Evolutionary conservation across 176 grass and related monocot species (phyloP).

Genomic region (Triticum dicoccoides): DNA sequence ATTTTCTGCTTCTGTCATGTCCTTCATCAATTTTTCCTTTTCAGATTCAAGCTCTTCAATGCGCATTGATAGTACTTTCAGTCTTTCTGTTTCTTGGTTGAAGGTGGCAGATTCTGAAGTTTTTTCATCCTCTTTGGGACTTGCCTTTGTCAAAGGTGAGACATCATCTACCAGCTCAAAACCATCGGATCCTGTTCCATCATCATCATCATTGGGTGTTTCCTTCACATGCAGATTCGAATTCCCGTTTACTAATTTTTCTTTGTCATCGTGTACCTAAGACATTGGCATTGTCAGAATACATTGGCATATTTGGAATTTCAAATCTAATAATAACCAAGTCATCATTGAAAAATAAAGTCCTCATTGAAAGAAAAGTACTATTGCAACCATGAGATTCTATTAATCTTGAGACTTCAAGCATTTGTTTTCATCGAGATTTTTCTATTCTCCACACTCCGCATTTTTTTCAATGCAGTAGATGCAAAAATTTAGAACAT

Average conservation of each 20-base stretch:
- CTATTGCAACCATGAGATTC: background rate
- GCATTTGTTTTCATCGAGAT: background rate
- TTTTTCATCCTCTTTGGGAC: slow-evolving; percentile 28
- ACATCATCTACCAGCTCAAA: slow-evolving; percentile 61
- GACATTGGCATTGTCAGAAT: slow-evolving; percentile 16
- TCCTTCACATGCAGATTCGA: slow-evolving; percentile 43
- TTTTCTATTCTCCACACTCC: background rate
- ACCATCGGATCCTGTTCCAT: slow-evolving; percentile 68
- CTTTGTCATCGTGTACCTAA: slow-evolving; percentile 51
- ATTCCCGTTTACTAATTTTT: slow-evolving; percentile 34
- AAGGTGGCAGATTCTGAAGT: slow-evolving; percentile 38
- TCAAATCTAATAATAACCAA: slow-evolving; percentile 5
- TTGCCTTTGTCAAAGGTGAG: slow-evolving; percentile 16
- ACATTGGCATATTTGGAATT: slow-evolving; percentile 14
- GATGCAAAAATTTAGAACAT: slow-evolving; percentile 1
- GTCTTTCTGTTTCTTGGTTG: slow-evolving; percentile 44
- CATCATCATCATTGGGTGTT: slow-evolving; percentile 58
- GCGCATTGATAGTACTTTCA: slow-evolving; percentile 50
- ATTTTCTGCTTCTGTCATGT: slow-evolving; percentile 67
- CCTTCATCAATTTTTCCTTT: slow-evolving; percentile 42
- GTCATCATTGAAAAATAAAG: background rate
- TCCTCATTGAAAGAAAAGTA: background rate
- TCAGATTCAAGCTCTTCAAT: slow-evolving; percentile 82
- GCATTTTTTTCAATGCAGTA: background rate
- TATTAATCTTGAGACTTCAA: background rate